These are phyloP conservation scores for Endothia cerciana DNA, from an alignment of 2,329 filamentous ascomycete genomes.

Conservation along the genomic window DNA sequence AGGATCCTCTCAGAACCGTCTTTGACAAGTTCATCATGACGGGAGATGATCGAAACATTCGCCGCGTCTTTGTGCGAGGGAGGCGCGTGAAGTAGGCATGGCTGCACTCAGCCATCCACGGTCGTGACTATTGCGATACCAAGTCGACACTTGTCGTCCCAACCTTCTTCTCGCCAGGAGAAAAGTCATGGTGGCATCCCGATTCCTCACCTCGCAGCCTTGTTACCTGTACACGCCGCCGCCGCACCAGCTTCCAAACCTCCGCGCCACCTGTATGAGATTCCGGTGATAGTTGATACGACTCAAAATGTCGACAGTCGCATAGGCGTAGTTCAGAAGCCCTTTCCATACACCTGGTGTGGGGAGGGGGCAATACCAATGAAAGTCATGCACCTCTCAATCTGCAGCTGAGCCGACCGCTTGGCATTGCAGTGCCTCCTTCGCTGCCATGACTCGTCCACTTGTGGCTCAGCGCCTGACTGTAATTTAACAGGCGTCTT, in stretches of 20 bases:
- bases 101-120: too few relatives aligned
- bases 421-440: background rate
- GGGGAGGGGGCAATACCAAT: too few relatives aligned
- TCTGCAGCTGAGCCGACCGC: background rate
- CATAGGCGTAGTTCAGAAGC: too few relatives aligned
- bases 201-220: too few relatives aligned
- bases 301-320: too few relatives aligned
- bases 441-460: background rate
- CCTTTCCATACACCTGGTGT: too few relatives aligned
- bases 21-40: conserved; percentile 71
- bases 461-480: background rate
- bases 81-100: conserved; percentile 32
- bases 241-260: too few relatives aligned
- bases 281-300: too few relatives aligned
- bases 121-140: background rate
- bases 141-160: background rate
- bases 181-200: too few relatives aligned
- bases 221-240: too few relatives aligned
- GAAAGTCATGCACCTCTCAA: background rate
- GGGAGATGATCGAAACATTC: conserved; percentile 66
- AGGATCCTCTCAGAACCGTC: conserved; percentile 49
- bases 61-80: conserved; percentile 57
- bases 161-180: too few relatives aligned
- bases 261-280: too few relatives aligned
- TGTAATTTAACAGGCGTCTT: background rate